Evolutionary conservation across 2,329 filamentous ascomycete species (phyloP), one percentile per base, ranked within the genome.

Genomic region (Ceratocystis cubensis): DNA sequence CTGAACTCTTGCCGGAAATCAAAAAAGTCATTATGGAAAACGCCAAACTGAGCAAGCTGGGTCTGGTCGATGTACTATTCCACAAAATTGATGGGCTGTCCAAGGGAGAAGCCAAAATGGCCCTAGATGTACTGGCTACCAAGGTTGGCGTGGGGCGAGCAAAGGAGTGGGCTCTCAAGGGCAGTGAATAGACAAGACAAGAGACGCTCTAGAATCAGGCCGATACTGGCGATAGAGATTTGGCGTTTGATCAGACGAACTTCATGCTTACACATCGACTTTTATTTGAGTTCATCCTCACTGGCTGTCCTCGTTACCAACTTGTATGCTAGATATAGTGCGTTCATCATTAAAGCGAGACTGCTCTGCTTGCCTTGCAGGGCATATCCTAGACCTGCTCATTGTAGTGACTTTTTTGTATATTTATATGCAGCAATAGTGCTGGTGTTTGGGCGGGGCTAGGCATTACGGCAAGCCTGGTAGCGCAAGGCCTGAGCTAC

Each of bases 1-100:
- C 68, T 10, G 76, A 78, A 68, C 71, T 78, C 20, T 69, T 79
- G 68, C 73, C 77, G 65, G 76, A 76, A 37, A 72, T 79, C 64
- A 79, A 79, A 70, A 73, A 74, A 66, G 74, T 76, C 7, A 78
- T 79, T 41, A 70, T 78, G 22, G 72, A 75, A 48, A 76, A 78
- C 69, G 75, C 75, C 61, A 72, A 73, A 7, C 69, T 78, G 8
- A 77, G 76, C 62, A 78, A 78, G 63, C 72, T 75, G 28, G 76
- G 76, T 67, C 77, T 78, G 37, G 70, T 78, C 25, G 76, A 78
- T 68, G 73, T 76, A 22, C 71, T 78, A 20, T 77, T 76, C 48
- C 73, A 76, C 45, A 73, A 75, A 66, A 76, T 78, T 53, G 72
- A 75, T 56, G 71, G 69, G 17, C 74, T 74, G n/a, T 76, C 76